These are phyloP conservation scores for Dothideomycetes sp. DNA, from an alignment of 2,329 filamentous ascomycete species.

Conservation along the genomic window DNA sequence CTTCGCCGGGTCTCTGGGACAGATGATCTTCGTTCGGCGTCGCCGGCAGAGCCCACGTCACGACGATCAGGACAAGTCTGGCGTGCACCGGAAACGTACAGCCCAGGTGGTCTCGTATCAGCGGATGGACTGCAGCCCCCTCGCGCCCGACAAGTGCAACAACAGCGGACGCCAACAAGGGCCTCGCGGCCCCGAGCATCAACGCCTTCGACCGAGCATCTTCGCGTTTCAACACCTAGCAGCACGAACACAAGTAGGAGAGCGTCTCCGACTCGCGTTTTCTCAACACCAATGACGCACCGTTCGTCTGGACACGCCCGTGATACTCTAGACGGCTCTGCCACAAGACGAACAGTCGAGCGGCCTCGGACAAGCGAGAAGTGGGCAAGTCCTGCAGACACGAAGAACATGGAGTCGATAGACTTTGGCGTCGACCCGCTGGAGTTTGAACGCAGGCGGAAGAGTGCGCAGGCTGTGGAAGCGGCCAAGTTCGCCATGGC, in stretches of 20 bases:
- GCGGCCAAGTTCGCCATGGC: not conserved
- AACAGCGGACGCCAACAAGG: no score
- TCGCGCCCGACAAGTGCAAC: no score
- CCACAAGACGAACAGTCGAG: not conserved
- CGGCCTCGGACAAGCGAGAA: not conserved
- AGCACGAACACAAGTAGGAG: not conserved
- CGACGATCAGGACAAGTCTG: no score
- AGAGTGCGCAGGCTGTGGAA: not conserved
- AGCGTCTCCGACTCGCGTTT: not conserved
- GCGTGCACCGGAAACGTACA: no score
- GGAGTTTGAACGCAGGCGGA: not conserved
- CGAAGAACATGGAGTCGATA: not conserved
- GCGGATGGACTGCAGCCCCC: no score
- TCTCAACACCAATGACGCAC: not conserved
- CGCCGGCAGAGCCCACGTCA: not conserved
- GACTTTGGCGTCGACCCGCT: not conserved
- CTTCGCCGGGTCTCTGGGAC: not conserved
- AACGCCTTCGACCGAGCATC: no score
- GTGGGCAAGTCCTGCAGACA: not conserved
- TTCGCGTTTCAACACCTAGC: not conserved
- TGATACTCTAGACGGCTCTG: not conserved
- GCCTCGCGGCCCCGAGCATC: no score
- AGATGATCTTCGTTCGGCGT: not conserved
- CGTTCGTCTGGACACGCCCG: not conserved
- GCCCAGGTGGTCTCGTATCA: no score